Evolutionary conservation across 2,329 filamentous ascomycete species (phyloP).

Genomic region (Graphium sp.): DNA sequence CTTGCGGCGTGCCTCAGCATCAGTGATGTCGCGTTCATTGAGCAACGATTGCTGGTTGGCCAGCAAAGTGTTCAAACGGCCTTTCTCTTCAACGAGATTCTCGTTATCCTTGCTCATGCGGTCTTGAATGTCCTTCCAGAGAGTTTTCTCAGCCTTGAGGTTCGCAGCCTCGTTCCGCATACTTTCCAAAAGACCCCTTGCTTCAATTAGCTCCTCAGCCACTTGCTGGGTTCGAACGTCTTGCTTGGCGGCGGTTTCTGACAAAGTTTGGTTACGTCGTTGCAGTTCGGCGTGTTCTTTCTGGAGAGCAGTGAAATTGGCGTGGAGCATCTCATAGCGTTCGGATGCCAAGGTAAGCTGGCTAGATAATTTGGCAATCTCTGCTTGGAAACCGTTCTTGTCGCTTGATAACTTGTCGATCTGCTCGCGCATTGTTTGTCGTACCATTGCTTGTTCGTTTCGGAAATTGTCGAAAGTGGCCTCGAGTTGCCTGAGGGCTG

Average conservation of each 20-base stretch:
- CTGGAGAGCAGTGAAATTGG: conserved; percentile 71
- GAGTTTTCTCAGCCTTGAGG: conserved; percentile 82
- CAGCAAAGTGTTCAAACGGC: conserved; percentile 66
- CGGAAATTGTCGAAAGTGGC: conserved; percentile 79
- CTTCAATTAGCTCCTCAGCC: conserved; percentile 82
- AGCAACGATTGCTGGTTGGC: conserved; percentile 74
- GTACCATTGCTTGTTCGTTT: conserved; percentile 68
- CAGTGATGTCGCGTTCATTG: conserved; percentile 77
- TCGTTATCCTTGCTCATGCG: conserved; percentile 82
- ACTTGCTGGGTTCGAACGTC: conserved; percentile 83
- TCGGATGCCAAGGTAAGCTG: conserved; percentile 70
- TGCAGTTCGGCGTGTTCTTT: conserved; percentile 75
- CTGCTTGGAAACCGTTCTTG: conserved; percentile 66
- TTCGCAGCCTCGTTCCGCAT: conserved; percentile 84
- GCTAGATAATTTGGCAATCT: conserved; percentile 64
- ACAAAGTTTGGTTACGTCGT: conserved; percentile 59
- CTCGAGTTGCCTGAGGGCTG: conserved; percentile 74
- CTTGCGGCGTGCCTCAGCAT: conserved; percentile 66
- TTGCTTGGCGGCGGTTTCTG: conserved; percentile 75
- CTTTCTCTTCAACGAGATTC: conserved; percentile 65
- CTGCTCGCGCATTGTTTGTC: conserved; percentile 70
- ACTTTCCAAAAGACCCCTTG: conserved; percentile 65
- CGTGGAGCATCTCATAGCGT: conserved; percentile 76
- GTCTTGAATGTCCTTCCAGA: conserved; percentile 88
- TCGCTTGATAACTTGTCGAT: conserved; percentile 66